Base-by-base conservation (phyloP, 1,284 basidiomycete genomes). In the Dichomitus squalens region DNA sequence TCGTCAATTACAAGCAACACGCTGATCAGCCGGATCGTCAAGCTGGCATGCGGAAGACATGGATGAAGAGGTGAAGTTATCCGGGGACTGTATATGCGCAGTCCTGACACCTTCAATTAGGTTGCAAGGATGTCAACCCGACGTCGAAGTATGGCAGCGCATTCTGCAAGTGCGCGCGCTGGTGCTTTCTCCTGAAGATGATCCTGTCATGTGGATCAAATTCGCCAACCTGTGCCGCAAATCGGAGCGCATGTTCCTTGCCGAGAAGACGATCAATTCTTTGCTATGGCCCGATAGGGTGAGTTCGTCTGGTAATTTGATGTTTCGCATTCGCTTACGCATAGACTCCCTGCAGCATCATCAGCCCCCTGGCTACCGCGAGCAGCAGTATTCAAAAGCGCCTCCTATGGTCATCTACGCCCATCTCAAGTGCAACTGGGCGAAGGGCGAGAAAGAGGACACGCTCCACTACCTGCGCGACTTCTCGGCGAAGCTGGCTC, bases 121-220 rank as follows among this genome's bases (percentile, higher is more conserved):
- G 59, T 75, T 99, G 40, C 91, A 95, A 76, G 97, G 96, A 2
- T 98, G 96, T 73, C 96, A 99, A 71, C 93, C 95, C 16, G 97
- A 99, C 66, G 97, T 99, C 18, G 97, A 99, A 73, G 95, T 98
- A 4, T 99, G 97, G 97, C 97, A 99, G 75, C 88, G 96, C 21
- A 95, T 99, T 48, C 78, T 99, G 16, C 96, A 98, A 77, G 95
- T 99, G 38, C 87, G 97, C 57, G 95, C 95, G 0, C 83, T 99
- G 49, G 96, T 99, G 21, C 80, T 98, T 31, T 93, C 88, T 44
- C 97, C 97, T 0, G 92, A 92, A 63, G 95, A 98, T 67, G 96
- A 98, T 69, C 95, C 93, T 51, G 86, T 93, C 53, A 98, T 98
- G 84, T 98, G 96, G 96, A 98, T 95, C 75, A 90, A 93, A 72